Evolutionary conservation across 768 basidiomycete species (phyloP).

Genomic region (Obba rivulosa): DNA sequence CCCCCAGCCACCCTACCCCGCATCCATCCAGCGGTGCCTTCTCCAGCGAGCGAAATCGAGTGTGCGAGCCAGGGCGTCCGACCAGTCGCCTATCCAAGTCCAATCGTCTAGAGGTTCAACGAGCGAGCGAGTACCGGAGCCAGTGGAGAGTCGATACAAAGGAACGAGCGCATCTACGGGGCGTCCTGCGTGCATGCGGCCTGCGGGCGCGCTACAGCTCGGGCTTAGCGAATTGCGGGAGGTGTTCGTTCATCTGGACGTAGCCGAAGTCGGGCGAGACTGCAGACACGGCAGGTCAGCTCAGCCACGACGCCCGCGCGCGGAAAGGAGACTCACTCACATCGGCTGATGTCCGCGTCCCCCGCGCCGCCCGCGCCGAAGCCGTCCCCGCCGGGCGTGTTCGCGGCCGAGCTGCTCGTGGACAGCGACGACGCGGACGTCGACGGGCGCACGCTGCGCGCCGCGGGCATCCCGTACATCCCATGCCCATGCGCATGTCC

Average conservation of each 20-base stretch:
- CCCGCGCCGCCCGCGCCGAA: slow-evolving; percentile 42
- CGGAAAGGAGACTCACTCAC: slow-evolving; percentile 47
- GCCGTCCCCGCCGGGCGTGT: slow-evolving; percentile 66
- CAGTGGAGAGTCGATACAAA: not conserved
- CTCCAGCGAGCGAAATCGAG: not conserved
- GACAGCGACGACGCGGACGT: slow-evolving; percentile 76
- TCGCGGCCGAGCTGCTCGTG: slow-evolving; percentile 75
- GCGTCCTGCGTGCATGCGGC: not conserved
- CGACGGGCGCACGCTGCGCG: slow-evolving; percentile 60
- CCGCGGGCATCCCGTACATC: slow-evolving; percentile 22
- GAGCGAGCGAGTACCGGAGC: not conserved
- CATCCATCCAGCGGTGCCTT: not conserved
- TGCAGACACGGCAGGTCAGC: slow-evolving; percentile 22
- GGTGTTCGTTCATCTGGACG: slow-evolving; percentile 76
- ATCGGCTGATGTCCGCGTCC: slow-evolving; percentile 77
- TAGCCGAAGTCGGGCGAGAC: slow-evolving; percentile 86
- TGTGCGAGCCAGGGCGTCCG: not conserved
- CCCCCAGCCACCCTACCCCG: not conserved
- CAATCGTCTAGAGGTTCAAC: no score
- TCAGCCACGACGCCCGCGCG: slow-evolving; percentile 3
- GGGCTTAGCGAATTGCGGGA: slow-evolving; percentile 32
- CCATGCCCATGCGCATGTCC: slow-evolving; percentile 15
- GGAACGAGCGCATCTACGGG: not conserved
- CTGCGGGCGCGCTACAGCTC: slow-evolving; percentile 9
- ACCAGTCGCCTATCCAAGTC: no score